Evolutionary conservation across 176 grass and related monocot species (phyloP).

Genomic region (Raddia guianensis): DNA sequence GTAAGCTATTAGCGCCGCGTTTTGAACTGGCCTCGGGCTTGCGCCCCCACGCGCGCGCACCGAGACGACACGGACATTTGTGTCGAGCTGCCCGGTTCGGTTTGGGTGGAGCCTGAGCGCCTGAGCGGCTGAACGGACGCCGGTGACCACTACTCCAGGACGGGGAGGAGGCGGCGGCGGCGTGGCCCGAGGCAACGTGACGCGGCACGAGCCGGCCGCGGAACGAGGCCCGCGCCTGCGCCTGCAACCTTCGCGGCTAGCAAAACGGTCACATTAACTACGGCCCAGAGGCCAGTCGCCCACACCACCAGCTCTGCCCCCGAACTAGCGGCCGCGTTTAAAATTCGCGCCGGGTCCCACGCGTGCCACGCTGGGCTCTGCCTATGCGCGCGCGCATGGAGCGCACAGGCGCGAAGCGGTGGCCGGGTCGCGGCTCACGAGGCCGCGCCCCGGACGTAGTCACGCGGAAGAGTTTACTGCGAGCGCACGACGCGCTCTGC

Average conservation of each 20-base stretch:
- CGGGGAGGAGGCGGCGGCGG: neutral
- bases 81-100: neutral
- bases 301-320: neutral
- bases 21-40: conserved; percentile 38
- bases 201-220: conserved; percentile 6
- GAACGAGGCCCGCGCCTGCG: conserved; percentile 7
- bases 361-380: neutral
- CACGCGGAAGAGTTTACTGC: conserved; percentile 10
- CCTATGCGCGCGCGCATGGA: neutral
- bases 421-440: neutral
- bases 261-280: conserved; percentile 48
- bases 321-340: conserved; percentile 15
- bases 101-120: no score
- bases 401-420: neutral
- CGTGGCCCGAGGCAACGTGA: conserved; percentile 1
- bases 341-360: neutral
- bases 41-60: neutral
- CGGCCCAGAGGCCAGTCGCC: neutral
- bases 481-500: no score
- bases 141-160: neutral
- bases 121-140: neutral
- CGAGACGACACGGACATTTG: conserved; percentile 45
- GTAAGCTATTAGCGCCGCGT: neutral
- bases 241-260: neutral
- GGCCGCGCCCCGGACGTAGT: neutral